Percentiles rank a stretch among this genome's conserved stretches.
Evolutionary conservation across 768 basidiomycete species (phyloP).

Genomic region (Lentinula boryana): DNA sequence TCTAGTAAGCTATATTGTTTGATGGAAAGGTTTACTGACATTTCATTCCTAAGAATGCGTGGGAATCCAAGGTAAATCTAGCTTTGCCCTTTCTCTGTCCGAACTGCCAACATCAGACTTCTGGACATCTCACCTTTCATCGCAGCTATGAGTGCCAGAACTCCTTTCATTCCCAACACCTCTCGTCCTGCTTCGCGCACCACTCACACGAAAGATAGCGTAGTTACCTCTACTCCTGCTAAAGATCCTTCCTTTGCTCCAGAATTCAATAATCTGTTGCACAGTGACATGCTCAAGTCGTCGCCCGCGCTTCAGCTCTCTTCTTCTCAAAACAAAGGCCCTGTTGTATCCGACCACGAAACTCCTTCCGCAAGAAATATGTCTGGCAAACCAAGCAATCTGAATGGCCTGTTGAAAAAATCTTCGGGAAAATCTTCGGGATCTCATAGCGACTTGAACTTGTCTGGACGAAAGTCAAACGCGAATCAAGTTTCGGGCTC

Average conservation of each 20-base stretch:
- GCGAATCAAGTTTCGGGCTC: not conserved
- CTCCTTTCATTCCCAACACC: constrained; percentile 4
- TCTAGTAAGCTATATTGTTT: too few species aligned
- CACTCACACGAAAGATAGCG: not conserved
- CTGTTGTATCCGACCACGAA: not conserved
- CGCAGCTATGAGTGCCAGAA: constrained; percentile 1
- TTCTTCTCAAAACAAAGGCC: not conserved
- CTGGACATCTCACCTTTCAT: too few species aligned
- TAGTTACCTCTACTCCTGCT: not conserved
- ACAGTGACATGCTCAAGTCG: not conserved
- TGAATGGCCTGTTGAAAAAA: not conserved
- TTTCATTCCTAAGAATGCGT: too few species aligned
- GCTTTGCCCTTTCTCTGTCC: too few species aligned
- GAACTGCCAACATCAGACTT: too few species aligned
- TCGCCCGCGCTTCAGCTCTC: not conserved
- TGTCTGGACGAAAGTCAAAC: constrained; percentile 1
- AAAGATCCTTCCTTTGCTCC: not conserved
- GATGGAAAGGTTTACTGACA: too few species aligned
- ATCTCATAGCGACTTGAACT: not conserved
- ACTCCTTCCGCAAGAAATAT: not conserved
- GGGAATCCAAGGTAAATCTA: too few species aligned
- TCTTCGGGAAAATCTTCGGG: not conserved
- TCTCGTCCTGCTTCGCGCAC: constrained; percentile 2
- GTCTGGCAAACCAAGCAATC: not conserved
- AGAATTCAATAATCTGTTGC: not conserved